Percentiles rank a stretch among this genome's conserved stretches.
phyloP scores from a whole-genome alignment of 768 basidiomycete genomes.

The Mycena alexandri region DNA sequence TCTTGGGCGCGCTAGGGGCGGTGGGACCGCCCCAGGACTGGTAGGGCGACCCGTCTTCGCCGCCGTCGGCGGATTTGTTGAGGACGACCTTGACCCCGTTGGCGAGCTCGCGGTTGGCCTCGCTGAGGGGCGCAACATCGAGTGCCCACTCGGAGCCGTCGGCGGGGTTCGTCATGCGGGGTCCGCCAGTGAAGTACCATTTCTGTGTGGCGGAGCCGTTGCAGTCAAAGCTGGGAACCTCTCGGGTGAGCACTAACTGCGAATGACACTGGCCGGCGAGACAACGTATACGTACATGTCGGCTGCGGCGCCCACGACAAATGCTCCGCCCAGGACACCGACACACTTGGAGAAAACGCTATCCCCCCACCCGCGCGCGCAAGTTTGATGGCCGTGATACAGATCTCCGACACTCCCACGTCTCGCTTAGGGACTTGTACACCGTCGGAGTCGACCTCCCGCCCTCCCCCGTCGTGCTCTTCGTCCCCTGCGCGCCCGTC shows the following conservation, averaged over 20 bases:
- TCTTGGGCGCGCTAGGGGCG: slow-evolving; percentile 18
- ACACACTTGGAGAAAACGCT: no score
- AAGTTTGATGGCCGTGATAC: no score
- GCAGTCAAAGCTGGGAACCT: slow-evolving; percentile 17
- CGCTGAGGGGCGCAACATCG: slow-evolving; percentile 16
- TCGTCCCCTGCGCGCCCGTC: no score
- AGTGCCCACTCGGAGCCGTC: slow-evolving; percentile 30
- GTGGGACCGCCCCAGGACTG: slow-evolving; percentile 18
- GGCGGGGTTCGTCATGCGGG: slow-evolving; percentile 27
- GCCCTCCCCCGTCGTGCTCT: no score
- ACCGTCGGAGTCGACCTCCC: no score
- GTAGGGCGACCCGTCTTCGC: slow-evolving; percentile 23
- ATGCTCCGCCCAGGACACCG: slow-evolving; percentile 20
- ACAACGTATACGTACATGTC: slow-evolving; percentile 26
- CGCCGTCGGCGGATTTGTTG: slow-evolving; percentile 19
- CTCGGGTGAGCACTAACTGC: slow-evolving; percentile 7
- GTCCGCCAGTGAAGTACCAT: slow-evolving; percentile 25
- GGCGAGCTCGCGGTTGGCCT: slow-evolving; percentile 17
- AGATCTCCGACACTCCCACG: no score
- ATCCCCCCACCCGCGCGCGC: no score
- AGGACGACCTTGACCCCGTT: slow-evolving; percentile 22
- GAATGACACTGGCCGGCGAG: slow-evolving; percentile 1
- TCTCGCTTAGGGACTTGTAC: no score
- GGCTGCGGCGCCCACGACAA: slow-evolving; percentile 22
- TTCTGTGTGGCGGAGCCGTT: slow-evolving; percentile 28